Evolutionary conservation across 1,284 basidiomycete species (phyloP).

Genomic region (Calocybe gambosa): DNA sequence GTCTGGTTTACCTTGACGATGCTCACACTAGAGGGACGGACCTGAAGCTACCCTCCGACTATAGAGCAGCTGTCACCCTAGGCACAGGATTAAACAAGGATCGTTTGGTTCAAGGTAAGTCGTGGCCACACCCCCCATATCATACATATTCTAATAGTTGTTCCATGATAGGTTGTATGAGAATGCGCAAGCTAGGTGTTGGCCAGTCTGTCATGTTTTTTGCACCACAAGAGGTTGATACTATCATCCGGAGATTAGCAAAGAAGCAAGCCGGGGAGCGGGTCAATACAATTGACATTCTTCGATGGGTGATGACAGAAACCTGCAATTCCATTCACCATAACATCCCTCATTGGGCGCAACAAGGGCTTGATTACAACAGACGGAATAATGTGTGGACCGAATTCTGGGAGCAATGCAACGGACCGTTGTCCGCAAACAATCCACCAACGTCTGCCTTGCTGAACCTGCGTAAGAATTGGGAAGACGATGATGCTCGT

Average conservation of each 20-base stretch:
- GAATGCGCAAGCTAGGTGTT: conserved; percentile 44
- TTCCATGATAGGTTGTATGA: conserved; percentile 34
- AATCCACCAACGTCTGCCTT: not conserved
- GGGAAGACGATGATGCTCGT: conserved; percentile 14
- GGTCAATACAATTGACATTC: conserved; percentile 24
- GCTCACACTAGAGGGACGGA: conserved; percentile 55
- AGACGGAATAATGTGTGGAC: conserved; percentile 22
- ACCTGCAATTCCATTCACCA: conserved; percentile 38
- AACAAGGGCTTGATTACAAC: conserved; percentile 40
- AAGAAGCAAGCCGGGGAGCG: not conserved
- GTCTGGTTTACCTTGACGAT: conserved; percentile 51
- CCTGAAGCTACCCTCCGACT: conserved; percentile 39
- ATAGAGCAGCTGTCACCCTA: conserved; percentile 45
- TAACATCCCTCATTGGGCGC: conserved; percentile 37
- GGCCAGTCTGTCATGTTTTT: conserved; percentile 47
- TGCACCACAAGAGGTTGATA: conserved; percentile 41
- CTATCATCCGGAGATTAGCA: conserved; percentile 27
- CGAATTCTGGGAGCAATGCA: conserved; percentile 18
- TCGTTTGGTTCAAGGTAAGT: conserved; percentile 44
- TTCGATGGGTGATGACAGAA: conserved; percentile 41
- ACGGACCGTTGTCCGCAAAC: not conserved
- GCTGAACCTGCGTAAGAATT: conserved; percentile 1
- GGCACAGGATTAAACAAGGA: conserved; percentile 53
- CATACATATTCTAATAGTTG: not conserved
- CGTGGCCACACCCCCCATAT: not conserved